phyloP scores from a whole-genome alignment of 1,139 yeast genomes.

The Zygosaccharomyces pseudobailii region DNA sequence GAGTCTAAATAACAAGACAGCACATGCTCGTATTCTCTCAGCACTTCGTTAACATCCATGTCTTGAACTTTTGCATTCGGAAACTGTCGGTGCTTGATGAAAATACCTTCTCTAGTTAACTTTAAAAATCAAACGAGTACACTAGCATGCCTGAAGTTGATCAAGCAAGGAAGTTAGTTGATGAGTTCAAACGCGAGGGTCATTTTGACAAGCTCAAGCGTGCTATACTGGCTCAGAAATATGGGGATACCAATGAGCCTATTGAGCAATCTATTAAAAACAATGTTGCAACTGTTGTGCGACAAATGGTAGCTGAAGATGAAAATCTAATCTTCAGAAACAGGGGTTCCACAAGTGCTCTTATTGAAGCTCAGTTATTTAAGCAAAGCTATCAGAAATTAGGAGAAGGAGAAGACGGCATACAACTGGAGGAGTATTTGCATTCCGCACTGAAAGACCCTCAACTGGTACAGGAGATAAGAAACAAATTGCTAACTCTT shows the following conservation, averaged over 20 bases:
- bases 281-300: constrained; percentile 23
- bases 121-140: neutral
- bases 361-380: constrained; percentile 29
- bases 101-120: neutral
- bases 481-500: constrained; percentile 7
- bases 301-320: constrained; percentile 27
- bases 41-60: neutral
- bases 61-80: neutral
- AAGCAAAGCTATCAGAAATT: constrained; percentile 27
- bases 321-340: constrained; percentile 31
- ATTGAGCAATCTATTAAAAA: constrained; percentile 22
- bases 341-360: constrained; percentile 33
- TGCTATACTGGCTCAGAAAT: constrained; percentile 18
- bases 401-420: constrained; percentile 17
- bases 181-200: constrained; percentile 31
- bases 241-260: constrained; percentile 5
- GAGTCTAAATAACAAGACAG: neutral
- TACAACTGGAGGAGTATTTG: constrained; percentile 19
- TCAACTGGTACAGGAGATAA: constrained; percentile 16
- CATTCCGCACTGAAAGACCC: constrained; percentile 18
- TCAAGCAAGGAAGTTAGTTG: constrained; percentile 28
- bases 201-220: constrained; percentile 29
- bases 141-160: constrained; percentile 12
- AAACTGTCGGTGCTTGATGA: neutral
- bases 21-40: neutral